A percentile compares a stretch with the other conserved stretches of the same genome.
phyloP scores from a whole-genome alignment of 2,329 filamentous ascomycete species.

The Ophiostoma montium region DNA sequence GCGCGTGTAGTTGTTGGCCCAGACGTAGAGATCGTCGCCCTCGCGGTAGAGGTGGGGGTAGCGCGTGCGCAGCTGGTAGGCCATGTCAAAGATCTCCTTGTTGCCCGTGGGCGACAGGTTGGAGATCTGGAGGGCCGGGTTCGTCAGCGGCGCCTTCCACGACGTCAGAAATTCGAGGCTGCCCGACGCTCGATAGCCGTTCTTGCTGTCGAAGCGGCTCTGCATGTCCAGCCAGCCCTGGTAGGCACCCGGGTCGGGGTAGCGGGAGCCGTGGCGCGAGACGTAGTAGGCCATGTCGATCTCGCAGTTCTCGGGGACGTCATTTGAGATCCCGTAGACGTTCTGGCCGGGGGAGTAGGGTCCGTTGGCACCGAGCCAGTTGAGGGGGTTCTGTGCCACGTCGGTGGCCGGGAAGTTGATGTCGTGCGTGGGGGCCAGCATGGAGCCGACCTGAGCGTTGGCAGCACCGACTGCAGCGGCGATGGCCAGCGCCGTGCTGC shows the following conservation, averaged over 20 bases:
- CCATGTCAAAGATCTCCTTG: slow-evolving; percentile 45
- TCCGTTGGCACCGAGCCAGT: slow-evolving; percentile 37
- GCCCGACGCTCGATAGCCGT: slow-evolving; percentile 35
- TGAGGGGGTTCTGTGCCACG: slow-evolving; percentile 23
- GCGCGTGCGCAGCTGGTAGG: slow-evolving; percentile 34
- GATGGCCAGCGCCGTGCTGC: slow-evolving; percentile 2
- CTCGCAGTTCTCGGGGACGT: slow-evolving; percentile 39
- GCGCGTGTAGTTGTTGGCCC: slow-evolving; percentile 52
- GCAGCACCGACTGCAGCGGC: slow-evolving; percentile 11
- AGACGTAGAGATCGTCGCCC: slow-evolving; percentile 40
- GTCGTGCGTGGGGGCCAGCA: slow-evolving; percentile 16
- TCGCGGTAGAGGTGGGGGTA: slow-evolving; percentile 36
- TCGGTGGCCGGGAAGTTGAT: slow-evolving; percentile 15
- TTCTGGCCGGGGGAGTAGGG: slow-evolving; percentile 39
- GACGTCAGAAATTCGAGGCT: slow-evolving; percentile 39
- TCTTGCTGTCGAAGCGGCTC: slow-evolving; percentile 32
- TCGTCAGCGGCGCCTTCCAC: slow-evolving; percentile 44
- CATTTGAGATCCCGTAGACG: slow-evolving; percentile 37
- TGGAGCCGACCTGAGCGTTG: slow-evolving; percentile 12
- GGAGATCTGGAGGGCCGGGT: slow-evolving; percentile 40
- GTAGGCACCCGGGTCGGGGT: slow-evolving; percentile 47
- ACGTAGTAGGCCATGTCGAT: slow-evolving; percentile 48
- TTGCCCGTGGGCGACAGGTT: slow-evolving; percentile 47
- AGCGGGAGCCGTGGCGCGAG: slow-evolving; percentile 47
- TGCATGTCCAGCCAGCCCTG: slow-evolving; percentile 38